A percentile compares a stretch with the other conserved stretches of the same genome.
These are phyloP conservation scores for Apiospora koreana DNA, from an alignment of 2,329 filamentous ascomycete species.

Conservation along the genomic window DNA sequence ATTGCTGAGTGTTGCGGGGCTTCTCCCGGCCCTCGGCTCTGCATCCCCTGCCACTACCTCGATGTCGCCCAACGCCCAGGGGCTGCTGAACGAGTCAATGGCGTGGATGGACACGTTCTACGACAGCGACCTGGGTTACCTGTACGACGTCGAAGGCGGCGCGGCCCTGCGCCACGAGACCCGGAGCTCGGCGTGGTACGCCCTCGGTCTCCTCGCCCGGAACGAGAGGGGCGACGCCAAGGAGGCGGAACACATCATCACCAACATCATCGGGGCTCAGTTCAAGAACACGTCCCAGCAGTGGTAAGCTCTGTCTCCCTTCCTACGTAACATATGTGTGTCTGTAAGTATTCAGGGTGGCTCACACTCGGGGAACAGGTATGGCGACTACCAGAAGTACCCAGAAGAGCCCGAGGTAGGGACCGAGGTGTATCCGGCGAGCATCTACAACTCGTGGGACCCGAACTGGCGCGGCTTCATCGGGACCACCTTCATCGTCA, in stretches of 20 bases:
- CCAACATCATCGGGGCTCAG: conserved; percentile 53
- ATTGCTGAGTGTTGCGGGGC: background rate
- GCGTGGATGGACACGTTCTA: conserved; percentile 56
- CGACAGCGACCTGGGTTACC: conserved; percentile 51
- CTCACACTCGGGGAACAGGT: conserved; percentile 27
- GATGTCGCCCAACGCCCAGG: conserved; percentile 32
- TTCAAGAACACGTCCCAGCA: conserved; percentile 52
- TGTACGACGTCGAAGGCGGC: conserved; percentile 49
- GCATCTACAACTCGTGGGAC: conserved; percentile 47
- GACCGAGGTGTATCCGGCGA: conserved; percentile 45
- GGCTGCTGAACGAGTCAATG: conserved; percentile 53
- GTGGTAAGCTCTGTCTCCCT: conserved; percentile 54
- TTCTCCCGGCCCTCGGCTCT: background rate
- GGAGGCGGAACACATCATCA: conserved; percentile 55
- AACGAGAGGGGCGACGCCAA: conserved; percentile 50
- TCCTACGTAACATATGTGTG: background rate
- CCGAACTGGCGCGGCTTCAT: conserved; percentile 67
- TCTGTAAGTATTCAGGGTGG: no score
- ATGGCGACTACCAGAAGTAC: conserved; percentile 53
- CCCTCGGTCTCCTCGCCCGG: conserved; percentile 56
- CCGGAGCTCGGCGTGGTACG: conserved; percentile 60
- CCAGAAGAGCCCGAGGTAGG: conserved; percentile 61
- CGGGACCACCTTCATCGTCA: conserved; percentile 58
- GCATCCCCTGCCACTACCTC: background rate
- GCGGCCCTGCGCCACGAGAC: conserved; percentile 56